Evolutionary conservation across 192 early-diverging fungal genomes (phyloP), one percentile per base, ranked within the genome.

Genomic region (Coemansia sp.): DNA sequence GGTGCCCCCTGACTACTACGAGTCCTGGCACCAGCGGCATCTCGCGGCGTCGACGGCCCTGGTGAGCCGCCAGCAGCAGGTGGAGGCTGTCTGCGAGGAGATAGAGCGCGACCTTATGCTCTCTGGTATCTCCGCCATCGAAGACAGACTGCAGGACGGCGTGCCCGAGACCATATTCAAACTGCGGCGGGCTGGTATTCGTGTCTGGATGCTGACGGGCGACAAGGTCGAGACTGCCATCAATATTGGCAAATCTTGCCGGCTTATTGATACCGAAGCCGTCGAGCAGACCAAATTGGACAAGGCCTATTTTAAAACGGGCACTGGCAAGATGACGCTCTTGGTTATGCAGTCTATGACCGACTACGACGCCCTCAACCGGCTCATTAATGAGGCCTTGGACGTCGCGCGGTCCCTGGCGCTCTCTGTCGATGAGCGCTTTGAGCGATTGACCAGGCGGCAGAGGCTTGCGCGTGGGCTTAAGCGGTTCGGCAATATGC

Each of bases 211-310:
- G 87, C 78, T 96, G 75, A 96, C 94, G 0, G 94, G 94, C 34
- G 94, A 96, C 71, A 95, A 94, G 76, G 85, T 89, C 21, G 94
- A 96, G 68, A 96, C 94, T 0, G 94, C 94, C 1, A 90, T 96
- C 64, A 96, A 96, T 66, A 95, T 96, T 82, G 93, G 89, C 14
- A 87, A 90, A 53, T 90, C 94, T 0, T 93, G 89, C 41, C 84
- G 88, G 3, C 76, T 96, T 41, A 76, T 93, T 34, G 87, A 85
- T 5, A 73, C 75, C 2, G 78, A 73, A 8, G 74, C 59, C 21
- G 67, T 80, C 3, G 67, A 79, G 59, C 75, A 69, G 2, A 68
- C 68, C 1, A 54, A 24, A 31, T 68, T 87, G 0, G 74, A 81
- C 6, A 39, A 21, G 46, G 46, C 46, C n/a, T n/a, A 39, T 1